Base-by-base conservation (phyloP, 345 rosid genomes). In the Psidium guajava region DNA sequence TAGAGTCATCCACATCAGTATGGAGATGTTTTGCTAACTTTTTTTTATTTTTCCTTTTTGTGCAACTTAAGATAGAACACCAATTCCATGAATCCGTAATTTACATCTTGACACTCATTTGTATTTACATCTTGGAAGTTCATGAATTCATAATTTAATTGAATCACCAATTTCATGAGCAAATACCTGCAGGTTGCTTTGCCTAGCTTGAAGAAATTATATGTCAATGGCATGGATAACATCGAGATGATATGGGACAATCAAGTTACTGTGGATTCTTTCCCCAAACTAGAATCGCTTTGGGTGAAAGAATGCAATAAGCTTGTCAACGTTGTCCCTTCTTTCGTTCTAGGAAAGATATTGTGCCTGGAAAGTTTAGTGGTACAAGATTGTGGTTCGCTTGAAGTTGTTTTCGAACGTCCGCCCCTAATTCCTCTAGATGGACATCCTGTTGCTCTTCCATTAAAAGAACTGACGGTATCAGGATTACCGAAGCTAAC, bases 261-360 rank as follows among this genome's bases (percentile, higher is more conserved):
- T 11, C 28, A 12, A 57, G 2, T 57, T 5, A 7, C 13, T 11
- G 16, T 0, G 1, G 64, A 57, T 11, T 57, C 64, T n/a, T 57
- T 57, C 28, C n/a, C 15, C n/a, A 57, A 57, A 15, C 28, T 57
- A 25, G 25, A 57, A 57, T 57, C n/a, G 28, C 13, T 57, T 57
- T 24, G 2, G 0, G 14, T 57, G 12, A 2, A 1, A 1, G 28
- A 5, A 0, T 58, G 69, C 32, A 58, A 58, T 11, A 58, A n/a
- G 32, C 32, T 58, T 5, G 32, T 25, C 8, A 5, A 0, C 8
- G 0, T n/a, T 0, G 5, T 56, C 9, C 0, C 0, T 56, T 5
- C 59, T 56, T 10, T 2, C 61, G 2, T 10, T 56, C 61, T 25
- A 57, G 61, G 61, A 57, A 24, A 4, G 27, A 56, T n/a, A n/a